phyloP scores from a whole-genome alignment of 768 basidiomycete species.

The Pleurotus eryngii region DNA sequence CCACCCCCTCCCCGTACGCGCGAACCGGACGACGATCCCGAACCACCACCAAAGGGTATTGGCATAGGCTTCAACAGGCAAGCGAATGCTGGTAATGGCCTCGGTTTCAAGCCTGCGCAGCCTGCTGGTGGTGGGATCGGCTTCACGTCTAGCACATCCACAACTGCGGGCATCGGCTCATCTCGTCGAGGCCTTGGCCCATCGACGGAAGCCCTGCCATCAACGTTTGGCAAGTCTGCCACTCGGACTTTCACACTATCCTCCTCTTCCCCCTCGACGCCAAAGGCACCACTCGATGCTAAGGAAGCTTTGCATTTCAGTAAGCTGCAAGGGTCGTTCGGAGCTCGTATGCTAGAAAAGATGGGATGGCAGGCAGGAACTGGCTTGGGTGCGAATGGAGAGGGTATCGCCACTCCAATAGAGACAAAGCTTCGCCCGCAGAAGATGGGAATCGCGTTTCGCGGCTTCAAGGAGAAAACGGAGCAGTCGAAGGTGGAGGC shows the following conservation, averaged over 20 bases:
- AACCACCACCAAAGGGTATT: conserved; percentile 33
- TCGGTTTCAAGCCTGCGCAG: conserved; percentile 3
- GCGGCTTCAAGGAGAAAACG: conserved; percentile 86
- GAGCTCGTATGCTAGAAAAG: conserved; percentile 87
- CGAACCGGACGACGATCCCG: conserved; percentile 47
- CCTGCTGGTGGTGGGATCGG: conserved; percentile 11
- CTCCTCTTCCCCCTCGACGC: conserved; percentile 41
- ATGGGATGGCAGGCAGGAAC: conserved; percentile 91
- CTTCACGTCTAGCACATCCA: conserved; percentile 23
- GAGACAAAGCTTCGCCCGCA: conserved; percentile 83
- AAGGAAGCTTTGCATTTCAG: conserved; percentile 79
- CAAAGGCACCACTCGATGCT: conserved; percentile 51
- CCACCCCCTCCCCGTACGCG: conserved; percentile 52
- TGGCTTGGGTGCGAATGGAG: conserved; percentile 71
- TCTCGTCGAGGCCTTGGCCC: conserved; percentile 15
- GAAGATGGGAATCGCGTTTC: conserved; percentile 84
- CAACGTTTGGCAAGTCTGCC: conserved; percentile 34
- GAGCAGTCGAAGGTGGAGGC: conserved; percentile 83
- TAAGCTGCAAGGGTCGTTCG: conserved; percentile 73
- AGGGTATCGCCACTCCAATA: conserved; percentile 86
- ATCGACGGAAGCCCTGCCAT: conserved; percentile 30
- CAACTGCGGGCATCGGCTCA: conserved; percentile 14
- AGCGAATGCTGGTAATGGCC: conserved; percentile 1
- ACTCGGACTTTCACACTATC: conserved; percentile 49
- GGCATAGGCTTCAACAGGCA: conserved; percentile 39